A percentile compares a stretch with the other conserved stretches of the same genome.
Evolutionary conservation across 2,329 filamentous ascomycete species (phyloP).

Genomic region (Huntiella savannae): DNA sequence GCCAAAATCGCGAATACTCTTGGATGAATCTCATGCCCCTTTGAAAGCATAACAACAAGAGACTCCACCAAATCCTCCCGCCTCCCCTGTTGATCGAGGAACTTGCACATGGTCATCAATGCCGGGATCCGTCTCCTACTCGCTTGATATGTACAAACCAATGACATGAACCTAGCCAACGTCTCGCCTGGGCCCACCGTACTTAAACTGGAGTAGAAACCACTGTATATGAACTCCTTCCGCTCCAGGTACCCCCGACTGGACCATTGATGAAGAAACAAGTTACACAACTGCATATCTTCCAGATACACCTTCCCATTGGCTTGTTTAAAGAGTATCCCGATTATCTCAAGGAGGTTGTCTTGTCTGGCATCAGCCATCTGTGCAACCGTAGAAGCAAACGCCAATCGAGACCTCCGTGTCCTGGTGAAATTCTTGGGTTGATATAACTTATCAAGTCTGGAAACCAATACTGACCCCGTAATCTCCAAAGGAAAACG

Average conservation of each 20-base stretch:
- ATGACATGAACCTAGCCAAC: constrained; percentile 7
- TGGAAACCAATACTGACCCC: background rate
- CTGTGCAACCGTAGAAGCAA: constrained; percentile 13
- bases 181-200: background rate
- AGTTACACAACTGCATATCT: constrained; percentile 12
- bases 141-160: constrained; percentile 6
- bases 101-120: constrained; percentile 12
- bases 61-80: constrained; percentile 12
- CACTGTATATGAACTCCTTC: background rate
- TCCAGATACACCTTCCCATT: background rate
- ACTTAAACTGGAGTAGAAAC: background rate
- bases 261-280: constrained; percentile 14
- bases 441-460: no score
- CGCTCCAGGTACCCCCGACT: constrained; percentile 12
- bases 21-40: constrained; percentile 1
- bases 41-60: constrained; percentile 3
- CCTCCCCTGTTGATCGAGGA: constrained; percentile 11
- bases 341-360: constrained; percentile 12
- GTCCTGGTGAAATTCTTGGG: no score
- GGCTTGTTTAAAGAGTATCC: constrained; percentile 6
- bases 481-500: constrained; percentile 3
- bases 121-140: constrained; percentile 5
- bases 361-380: constrained; percentile 11
- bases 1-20: constrained; percentile 9
- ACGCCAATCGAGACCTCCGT: background rate